phyloP scores from a whole-genome alignment of 2,329 filamentous ascomycete genomes.

The Pseudonectria foliicola region DNA sequence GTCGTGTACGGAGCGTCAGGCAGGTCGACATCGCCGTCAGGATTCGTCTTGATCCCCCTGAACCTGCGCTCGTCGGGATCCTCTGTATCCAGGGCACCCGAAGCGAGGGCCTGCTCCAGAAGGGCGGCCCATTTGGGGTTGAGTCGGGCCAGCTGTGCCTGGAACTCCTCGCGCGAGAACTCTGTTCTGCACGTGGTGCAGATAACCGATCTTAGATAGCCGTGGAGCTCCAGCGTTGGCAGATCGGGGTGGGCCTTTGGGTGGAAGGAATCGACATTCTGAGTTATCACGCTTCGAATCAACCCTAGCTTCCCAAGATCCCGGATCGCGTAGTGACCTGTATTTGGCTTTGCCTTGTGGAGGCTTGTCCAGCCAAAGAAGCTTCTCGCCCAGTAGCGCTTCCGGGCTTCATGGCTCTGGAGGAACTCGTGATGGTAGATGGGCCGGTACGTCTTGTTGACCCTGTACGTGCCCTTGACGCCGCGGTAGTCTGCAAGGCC shows the following conservation, averaged over 20 bases:
- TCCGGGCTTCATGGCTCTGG: constrained; percentile 71
- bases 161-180: constrained; percentile 66
- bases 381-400: constrained; percentile 92
- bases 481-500: constrained; percentile 92
- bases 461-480: constrained; percentile 79
- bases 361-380: constrained; percentile 89
- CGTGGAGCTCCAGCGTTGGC: constrained; percentile 80
- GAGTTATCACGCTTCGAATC: constrained; percentile 74
- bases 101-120: constrained; percentile 61
- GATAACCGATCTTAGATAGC: constrained; percentile 73
- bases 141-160: constrained; percentile 64
- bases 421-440: constrained; percentile 93
- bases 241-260: constrained; percentile 64
- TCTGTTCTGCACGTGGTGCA: constrained; percentile 73
- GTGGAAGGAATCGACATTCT: constrained; percentile 97
- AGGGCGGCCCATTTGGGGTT: constrained; percentile 85
- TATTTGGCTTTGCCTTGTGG: constrained; percentile 70
- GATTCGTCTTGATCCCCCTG: constrained; percentile 74
- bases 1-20: constrained; percentile 80
- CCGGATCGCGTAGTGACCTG: constrained; percentile 68
- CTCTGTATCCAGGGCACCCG: constrained; percentile 71
- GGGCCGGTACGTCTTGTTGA: constrained; percentile 83
- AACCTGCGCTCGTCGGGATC: constrained; percentile 61
- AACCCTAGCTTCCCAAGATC: constrained; percentile 66
- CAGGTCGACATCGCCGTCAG: constrained; percentile 90